These are phyloP conservation scores for Podospora pseudocomata DNA, from an alignment of 495 filamentous ascomycete species.

Conservation along the genomic window DNA sequence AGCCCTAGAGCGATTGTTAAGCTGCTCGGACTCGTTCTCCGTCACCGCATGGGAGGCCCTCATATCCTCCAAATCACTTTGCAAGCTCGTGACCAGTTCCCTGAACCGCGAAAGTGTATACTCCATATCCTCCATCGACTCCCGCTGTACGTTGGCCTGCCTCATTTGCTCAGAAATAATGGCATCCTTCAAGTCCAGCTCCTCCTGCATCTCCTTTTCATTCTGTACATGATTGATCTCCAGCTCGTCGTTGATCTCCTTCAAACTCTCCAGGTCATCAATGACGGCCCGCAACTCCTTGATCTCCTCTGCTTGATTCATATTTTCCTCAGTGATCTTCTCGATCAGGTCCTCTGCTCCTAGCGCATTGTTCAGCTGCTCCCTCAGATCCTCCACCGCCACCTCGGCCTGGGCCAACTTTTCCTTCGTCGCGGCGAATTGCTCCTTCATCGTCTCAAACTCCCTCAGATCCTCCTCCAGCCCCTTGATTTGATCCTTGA, in stretches of 20 bases:
- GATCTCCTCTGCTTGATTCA: slow-evolving; percentile 74
- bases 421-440: slow-evolving; percentile 66
- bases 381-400: slow-evolving; percentile 79
- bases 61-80: slow-evolving; percentile 87
- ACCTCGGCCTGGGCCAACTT: slow-evolving; percentile 68
- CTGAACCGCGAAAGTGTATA: slow-evolving; percentile 85
- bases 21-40: slow-evolving; percentile 84
- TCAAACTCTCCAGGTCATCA: slow-evolving; percentile 79
- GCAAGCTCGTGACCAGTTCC: slow-evolving; percentile 79
- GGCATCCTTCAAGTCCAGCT: slow-evolving; percentile 76
- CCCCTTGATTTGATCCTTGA: slow-evolving; percentile 70
- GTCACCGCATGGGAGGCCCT: slow-evolving; percentile 85
- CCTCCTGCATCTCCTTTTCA: slow-evolving; percentile 90
- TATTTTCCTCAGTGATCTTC: slow-evolving; percentile 79
- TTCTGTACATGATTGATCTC: slow-evolving; percentile 90
- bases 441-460: slow-evolving; percentile 62
- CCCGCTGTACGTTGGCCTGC: slow-evolving; percentile 62
- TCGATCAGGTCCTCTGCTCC: slow-evolving; percentile 92
- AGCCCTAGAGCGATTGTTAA: slow-evolving; percentile 76
- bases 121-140: slow-evolving; percentile 78
- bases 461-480: slow-evolving; percentile 77
- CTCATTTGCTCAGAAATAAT: slow-evolving; percentile 73
- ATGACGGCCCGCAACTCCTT: slow-evolving; percentile 75
- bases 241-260: slow-evolving; percentile 90
- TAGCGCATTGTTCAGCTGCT: slow-evolving; percentile 84